Conservation (phyloP, 2,329 filamentous ascomycete species). For the Calonectria pauciramosa region DNA sequence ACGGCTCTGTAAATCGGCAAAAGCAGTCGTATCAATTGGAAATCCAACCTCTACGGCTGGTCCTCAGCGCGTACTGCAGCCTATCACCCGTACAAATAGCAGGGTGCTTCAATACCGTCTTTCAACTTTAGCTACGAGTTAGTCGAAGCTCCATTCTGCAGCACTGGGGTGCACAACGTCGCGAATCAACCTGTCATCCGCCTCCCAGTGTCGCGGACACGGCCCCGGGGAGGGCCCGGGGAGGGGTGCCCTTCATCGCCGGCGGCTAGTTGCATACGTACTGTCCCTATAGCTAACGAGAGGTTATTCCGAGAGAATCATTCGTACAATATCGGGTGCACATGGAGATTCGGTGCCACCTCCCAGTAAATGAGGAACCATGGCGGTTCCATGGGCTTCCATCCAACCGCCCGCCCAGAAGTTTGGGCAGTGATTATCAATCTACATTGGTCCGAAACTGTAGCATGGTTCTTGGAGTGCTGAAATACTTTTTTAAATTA, state of each 20-base stretch:
- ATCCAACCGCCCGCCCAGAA: slow-evolving; percentile 15
- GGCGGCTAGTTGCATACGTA: slow-evolving; percentile 18
- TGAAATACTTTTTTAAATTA: too few relatives aligned
- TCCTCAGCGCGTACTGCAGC: not conserved
- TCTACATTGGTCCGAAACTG: not conserved
- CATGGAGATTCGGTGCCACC: slow-evolving; percentile 16
- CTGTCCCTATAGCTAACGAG: not conserved
- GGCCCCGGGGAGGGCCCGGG: slow-evolving; percentile 7
- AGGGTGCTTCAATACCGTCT: not conserved
- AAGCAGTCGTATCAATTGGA: not conserved
- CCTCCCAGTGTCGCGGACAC: slow-evolving; percentile 21
- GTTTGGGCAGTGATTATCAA: not conserved
- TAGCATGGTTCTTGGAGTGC: not conserved
- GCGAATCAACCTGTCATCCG: slow-evolving; percentile 3
- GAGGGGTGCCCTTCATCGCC: not conserved
- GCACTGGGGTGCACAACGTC: slow-evolving; percentile 9
- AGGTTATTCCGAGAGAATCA: not conserved
- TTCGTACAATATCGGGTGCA: slow-evolving; percentile 21
- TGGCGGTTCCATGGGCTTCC: slow-evolving; percentile 17
- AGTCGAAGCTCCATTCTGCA: not conserved
- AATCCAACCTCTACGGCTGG: too few relatives aligned
- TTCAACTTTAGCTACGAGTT: not conserved
- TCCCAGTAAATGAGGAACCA: slow-evolving; percentile 18
- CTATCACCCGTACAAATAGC: not conserved
- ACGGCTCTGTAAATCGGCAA: slow-evolving; percentile 18